phyloP scores from a whole-genome alignment of 768 basidiomycete genomes.

The Tylopilus cervinicoccineus region DNA sequence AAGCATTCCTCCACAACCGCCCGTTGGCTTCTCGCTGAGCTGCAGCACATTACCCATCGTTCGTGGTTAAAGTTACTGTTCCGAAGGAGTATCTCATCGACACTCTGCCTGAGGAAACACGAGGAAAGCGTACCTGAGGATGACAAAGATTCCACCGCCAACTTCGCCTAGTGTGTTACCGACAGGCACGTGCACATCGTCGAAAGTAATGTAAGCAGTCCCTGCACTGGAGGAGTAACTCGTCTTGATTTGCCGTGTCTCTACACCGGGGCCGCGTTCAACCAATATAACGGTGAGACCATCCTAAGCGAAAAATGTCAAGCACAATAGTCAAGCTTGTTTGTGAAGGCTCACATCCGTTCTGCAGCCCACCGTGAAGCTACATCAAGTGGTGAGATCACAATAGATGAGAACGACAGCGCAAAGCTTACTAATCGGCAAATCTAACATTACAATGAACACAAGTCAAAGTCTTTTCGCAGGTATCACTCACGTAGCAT shows the following conservation, averaged over 20 bases:
- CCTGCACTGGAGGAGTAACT: constrained; percentile 88
- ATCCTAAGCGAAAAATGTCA: constrained; percentile 32
- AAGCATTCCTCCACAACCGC: constrained; percentile 75
- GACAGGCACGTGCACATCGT: constrained; percentile 81
- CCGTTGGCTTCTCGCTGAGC: constrained; percentile 69
- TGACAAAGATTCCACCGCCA: constrained; percentile 60
- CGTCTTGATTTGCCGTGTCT: constrained; percentile 69
- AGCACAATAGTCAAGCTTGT: constrained; percentile 16
- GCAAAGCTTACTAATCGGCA: constrained; percentile 31
- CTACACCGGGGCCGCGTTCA: constrained; percentile 58
- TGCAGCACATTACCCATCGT: constrained; percentile 87
- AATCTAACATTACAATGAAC: constrained; percentile 31
- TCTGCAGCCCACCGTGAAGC: constrained; percentile 58
- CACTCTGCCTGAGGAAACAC: not conserved
- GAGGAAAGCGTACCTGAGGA: constrained; percentile 40
- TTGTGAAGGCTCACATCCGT: constrained; percentile 38
- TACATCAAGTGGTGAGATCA: constrained; percentile 29
- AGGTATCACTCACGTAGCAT: constrained; percentile 38
- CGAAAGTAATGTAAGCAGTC: constrained; percentile 79
- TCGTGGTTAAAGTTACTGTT: constrained; percentile 90
- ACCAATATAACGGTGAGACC: constrained; percentile 66
- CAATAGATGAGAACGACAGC: not conserved
- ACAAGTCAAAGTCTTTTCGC: not conserved
- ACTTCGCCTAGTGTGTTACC: constrained; percentile 75
- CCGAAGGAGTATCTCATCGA: constrained; percentile 11